Conservation (phyloP, 257 asterid species). For the Solanum bulbocastanum region DNA sequence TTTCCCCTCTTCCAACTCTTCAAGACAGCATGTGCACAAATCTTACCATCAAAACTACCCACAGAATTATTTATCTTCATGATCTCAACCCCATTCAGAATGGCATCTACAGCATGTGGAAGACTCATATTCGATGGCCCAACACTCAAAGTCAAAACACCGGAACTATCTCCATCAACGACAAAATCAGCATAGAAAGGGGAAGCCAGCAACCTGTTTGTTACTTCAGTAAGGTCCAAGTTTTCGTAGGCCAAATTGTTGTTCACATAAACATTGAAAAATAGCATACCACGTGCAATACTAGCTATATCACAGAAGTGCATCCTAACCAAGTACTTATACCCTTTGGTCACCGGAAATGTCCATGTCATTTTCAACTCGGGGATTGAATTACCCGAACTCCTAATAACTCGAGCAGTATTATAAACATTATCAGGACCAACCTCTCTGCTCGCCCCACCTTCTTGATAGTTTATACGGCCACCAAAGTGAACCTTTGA, state of each 20-base stretch:
- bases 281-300: slow-evolving; percentile 36
- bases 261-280: slow-evolving; percentile 76
- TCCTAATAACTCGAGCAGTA: slow-evolving; percentile 63
- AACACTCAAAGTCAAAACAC: slow-evolving; percentile 41
- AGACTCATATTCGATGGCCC: slow-evolving; percentile 68
- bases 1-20: slow-evolving; percentile 50
- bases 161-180: slow-evolving; percentile 32
- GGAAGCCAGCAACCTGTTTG: slow-evolving; percentile 53
- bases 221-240: slow-evolving; percentile 49
- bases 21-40: slow-evolving; percentile 43
- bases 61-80: slow-evolving; percentile 65
- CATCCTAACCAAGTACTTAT: slow-evolving; percentile 56
- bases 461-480: slow-evolving; percentile 44
- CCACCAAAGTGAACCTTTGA: slow-evolving; percentile 46
- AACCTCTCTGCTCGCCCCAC: slow-evolving; percentile 86
- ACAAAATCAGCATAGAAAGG: slow-evolving; percentile 89
- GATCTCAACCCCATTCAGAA: slow-evolving; percentile 82
- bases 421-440: slow-evolving; percentile 87
- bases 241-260: slow-evolving; percentile 65
- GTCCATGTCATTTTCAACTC: slow-evolving; percentile 48
- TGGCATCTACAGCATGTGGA: slow-evolving; percentile 61
- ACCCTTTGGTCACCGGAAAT: slow-evolving; percentile 53
- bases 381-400: slow-evolving; percentile 32
- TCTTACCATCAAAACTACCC: slow-evolving; percentile 66
- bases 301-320: slow-evolving; percentile 95